These are phyloP conservation scores for Lachnellula subtilissima DNA, from an alignment of 2,329 filamentous ascomycete species.

Conservation along the genomic window DNA sequence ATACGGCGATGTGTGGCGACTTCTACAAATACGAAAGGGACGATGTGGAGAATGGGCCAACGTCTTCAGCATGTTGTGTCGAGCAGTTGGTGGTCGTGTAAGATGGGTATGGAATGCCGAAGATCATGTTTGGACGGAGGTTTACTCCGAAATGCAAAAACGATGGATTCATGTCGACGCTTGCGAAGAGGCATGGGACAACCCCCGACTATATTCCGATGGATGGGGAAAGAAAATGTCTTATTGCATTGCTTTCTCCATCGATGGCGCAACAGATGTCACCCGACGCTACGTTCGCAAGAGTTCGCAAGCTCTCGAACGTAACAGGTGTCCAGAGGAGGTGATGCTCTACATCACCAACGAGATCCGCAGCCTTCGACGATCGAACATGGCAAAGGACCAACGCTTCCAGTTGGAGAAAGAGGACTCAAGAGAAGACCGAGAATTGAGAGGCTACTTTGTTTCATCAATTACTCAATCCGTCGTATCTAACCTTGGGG, in stretches of 20 bases:
- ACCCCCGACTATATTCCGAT: constrained; percentile 85
- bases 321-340: constrained; percentile 78
- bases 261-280: constrained; percentile 70
- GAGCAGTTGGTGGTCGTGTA: constrained; percentile 83
- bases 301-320: constrained; percentile 64
- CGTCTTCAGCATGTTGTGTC: constrained; percentile 97
- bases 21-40: constrained; percentile 80
- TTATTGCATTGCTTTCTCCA: constrained; percentile 95
- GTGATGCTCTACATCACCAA: constrained; percentile 87
- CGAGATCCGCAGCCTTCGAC: constrained; percentile 81
- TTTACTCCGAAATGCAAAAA: constrained; percentile 89
- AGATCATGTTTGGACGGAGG: constrained; percentile 96
- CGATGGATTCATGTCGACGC: constrained; percentile 96
- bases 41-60: constrained; percentile 96
- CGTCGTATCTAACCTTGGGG: constrained; percentile 38
- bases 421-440: constrained; percentile 71
- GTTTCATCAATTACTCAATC: constrained; percentile 69
- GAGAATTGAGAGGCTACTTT: constrained; percentile 69
- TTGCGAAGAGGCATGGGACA: constrained; percentile 94
- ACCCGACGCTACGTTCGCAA: constrained; percentile 68
- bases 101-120: constrained; percentile 98
- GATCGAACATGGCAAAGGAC: constrained; percentile 79
- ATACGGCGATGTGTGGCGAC: constrained; percentile 90
- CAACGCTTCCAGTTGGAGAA: constrained; percentile 77
- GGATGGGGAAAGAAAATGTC: constrained; percentile 96